Conservation (phyloP, 2,329 filamentous ascomycete species). For the Hymenoscyphus linearis region DNA sequence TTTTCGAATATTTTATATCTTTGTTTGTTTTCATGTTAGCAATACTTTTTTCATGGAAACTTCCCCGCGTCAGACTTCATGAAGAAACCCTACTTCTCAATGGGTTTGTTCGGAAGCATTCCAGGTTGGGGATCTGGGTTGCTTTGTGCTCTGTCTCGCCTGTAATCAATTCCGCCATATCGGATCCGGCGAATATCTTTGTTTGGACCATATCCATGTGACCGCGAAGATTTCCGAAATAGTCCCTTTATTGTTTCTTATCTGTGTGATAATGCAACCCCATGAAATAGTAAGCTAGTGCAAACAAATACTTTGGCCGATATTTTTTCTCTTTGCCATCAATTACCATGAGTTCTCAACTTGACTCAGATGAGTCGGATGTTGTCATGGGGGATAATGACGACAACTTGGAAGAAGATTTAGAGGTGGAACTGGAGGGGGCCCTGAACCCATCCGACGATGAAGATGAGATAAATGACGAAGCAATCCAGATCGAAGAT, state of each 20-base stretch:
- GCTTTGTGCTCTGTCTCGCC: constrained; percentile 1
- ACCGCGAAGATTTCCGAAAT: neutral
- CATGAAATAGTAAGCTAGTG: neutral
- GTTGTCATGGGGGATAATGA: neutral
- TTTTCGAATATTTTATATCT: neutral
- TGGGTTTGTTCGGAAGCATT: neutral
- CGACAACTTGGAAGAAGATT: neutral
- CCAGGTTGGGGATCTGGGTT: neutral
- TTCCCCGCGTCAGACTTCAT: neutral
- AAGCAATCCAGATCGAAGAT: neutral
- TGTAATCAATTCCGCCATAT: neutral
- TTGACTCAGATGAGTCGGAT: neutral
- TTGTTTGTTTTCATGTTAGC: neutral
- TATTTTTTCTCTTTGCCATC: neutral
- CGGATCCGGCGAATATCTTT: neutral
- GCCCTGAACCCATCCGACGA: neutral
- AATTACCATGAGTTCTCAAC: neutral
- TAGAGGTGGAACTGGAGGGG: neutral
- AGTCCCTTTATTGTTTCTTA: neutral
- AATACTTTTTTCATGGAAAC: neutral
- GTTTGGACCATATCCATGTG: neutral
- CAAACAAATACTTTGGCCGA: neutral
- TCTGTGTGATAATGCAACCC: neutral
- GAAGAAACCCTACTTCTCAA: neutral
- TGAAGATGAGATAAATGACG: neutral